phyloP scores from a whole-genome alignment of 176 grass and related monocot genomes.

The Secale cereale region DNA sequence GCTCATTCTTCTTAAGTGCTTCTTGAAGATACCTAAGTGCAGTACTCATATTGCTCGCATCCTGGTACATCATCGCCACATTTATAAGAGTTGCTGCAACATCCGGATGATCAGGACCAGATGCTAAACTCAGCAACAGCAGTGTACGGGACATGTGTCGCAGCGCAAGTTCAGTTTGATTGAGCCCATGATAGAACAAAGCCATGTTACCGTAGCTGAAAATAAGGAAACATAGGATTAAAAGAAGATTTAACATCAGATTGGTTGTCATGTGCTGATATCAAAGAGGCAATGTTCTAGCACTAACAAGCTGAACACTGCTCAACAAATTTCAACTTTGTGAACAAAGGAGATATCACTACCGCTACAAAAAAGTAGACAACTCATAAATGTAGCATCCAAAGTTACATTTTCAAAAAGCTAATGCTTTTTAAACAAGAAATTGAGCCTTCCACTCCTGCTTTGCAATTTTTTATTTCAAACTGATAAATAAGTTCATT shows the following conservation, averaged over 20 bases:
- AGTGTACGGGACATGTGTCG: conserved; percentile 88
- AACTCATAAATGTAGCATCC: neutral
- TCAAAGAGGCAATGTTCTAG: neutral
- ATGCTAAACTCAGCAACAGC: conserved; percentile 76
- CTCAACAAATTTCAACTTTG: neutral
- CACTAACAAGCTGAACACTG: neutral
- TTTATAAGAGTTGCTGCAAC: conserved; percentile 91
- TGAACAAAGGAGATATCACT: neutral
- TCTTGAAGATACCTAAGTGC: conserved; percentile 92
- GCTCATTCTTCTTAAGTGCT: conserved; percentile 85
- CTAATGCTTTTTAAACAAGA: neutral
- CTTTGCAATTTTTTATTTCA: neutral
- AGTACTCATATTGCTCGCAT: conserved; percentile 79
- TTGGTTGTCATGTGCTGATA: neutral
- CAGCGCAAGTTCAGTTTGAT: conserved; percentile 86
- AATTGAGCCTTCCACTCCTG: neutral
- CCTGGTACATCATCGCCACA: conserved; percentile 99
- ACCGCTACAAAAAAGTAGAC: neutral
- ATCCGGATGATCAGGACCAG: conserved; percentile 88
- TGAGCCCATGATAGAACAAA: conserved; percentile 92
- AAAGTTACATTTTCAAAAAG: neutral
- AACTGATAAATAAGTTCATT: neutral
- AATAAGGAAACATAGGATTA: conserved; percentile 20
- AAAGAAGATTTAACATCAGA: neutral
- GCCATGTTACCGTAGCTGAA: conserved; percentile 99